These are phyloP conservation scores for Ustilago shanxiensis DNA, from an alignment of 1,284 basidiomycete genomes.

Conservation along the genomic window DNA sequence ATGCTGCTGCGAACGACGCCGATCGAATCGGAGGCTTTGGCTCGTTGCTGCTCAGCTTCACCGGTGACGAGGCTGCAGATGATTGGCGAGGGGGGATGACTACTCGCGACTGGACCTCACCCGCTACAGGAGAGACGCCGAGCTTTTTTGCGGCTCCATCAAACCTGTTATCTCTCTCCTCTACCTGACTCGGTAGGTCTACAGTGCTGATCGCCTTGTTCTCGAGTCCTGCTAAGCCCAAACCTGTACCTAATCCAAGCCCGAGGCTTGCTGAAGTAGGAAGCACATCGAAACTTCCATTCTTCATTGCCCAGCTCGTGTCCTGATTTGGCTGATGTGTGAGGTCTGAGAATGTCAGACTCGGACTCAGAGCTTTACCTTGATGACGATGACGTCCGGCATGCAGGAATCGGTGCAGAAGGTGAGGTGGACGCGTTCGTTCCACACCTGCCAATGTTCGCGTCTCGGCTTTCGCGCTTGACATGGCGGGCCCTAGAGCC, in stretches of 20 bases:
- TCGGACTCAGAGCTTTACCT: constrained; percentile 34
- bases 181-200: constrained; percentile 45
- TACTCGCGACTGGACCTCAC: constrained; percentile 14
- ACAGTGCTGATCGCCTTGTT: constrained; percentile 38
- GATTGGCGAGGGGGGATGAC: constrained; percentile 33
- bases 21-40: constrained; percentile 15
- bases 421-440: constrained; percentile 27
- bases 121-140: neutral
- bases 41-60: neutral
- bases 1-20: constrained; percentile 5
- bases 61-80: constrained; percentile 1
- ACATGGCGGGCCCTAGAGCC: neutral
- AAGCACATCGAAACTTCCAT: constrained; percentile 24
- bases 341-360: constrained; percentile 32
- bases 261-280: constrained; percentile 10
- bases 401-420: constrained; percentile 45
- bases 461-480: constrained; percentile 22
- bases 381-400: constrained; percentile 22
- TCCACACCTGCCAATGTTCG: constrained; percentile 19
- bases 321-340: constrained; percentile 11
- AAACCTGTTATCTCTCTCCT: constrained; percentile 32
- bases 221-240: constrained; percentile 35
- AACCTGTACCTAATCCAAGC: constrained; percentile 5
- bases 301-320: constrained; percentile 10
- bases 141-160: constrained; percentile 18